Evolutionary conservation across 1,284 basidiomycete genomes (phyloP).

Genomic region (Irpex sp.): DNA sequence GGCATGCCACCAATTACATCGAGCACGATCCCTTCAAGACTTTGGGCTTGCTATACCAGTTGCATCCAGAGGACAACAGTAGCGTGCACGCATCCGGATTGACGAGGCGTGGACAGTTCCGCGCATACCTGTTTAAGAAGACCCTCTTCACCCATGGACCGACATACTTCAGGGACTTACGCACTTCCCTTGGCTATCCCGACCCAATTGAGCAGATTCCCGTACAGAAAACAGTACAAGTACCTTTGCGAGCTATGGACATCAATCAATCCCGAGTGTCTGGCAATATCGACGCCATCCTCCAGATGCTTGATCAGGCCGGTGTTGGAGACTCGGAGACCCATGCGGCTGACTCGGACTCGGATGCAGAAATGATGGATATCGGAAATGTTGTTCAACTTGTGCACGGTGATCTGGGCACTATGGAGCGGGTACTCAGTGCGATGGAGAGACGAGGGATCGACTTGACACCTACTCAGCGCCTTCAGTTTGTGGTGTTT

Average conservation of each 20-base stretch:
- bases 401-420: conserved; percentile 15
- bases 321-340: not conserved
- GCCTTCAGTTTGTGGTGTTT: conserved; percentile 27
- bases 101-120: too few relatives aligned
- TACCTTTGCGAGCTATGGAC: conserved; percentile 9
- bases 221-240: not conserved
- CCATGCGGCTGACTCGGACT: not conserved
- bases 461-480: conserved; percentile 23
- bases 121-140: too few relatives aligned
- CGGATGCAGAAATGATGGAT: not conserved
- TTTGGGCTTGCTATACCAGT: not conserved
- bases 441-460: conserved; percentile 16
- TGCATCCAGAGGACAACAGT: not conserved
- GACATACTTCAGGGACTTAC: too few relatives aligned
- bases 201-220: conserved; percentile 22
- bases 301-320: conserved; percentile 1
- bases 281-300: conserved; percentile 6
- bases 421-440: conserved; percentile 21
- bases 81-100: not conserved
- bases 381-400: not conserved
- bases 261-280: conserved; percentile 4
- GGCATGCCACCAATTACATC: not conserved
- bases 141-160: too few relatives aligned
- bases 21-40: not conserved
- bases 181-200: not conserved